These are phyloP conservation scores for Sedum album DNA, from an alignment of 164 flowering plant species.

Conservation along the genomic window DNA sequence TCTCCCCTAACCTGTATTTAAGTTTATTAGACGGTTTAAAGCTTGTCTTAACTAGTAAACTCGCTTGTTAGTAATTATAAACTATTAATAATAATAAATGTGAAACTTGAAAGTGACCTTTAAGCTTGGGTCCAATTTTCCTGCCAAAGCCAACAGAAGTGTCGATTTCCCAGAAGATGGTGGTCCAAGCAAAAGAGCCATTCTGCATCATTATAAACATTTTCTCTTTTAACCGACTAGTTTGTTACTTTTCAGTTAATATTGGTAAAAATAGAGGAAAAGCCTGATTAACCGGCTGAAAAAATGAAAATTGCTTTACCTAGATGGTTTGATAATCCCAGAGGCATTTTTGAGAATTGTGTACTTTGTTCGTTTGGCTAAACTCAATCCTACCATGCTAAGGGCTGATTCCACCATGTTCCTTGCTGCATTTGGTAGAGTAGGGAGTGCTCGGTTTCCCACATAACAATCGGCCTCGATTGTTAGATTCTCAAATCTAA, in stretches of 20 bases:
- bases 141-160: conserved; percentile 74
- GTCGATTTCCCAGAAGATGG: conserved; percentile 95
- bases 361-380: conserved; percentile 56
- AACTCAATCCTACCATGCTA: conserved; percentile 42
- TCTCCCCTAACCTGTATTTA: conserved; percentile 60
- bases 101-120: conserved; percentile 35
- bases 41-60: background rate
- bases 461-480: conserved; percentile 63
- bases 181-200: conserved; percentile 83
- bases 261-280: background rate
- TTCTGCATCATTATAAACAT: conserved; percentile 27
- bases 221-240: background rate
- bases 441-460: conserved; percentile 74
- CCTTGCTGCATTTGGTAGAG: conserved; percentile 49
- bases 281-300: background rate
- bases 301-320: conserved; percentile 41
- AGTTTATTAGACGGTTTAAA: background rate
- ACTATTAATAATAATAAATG: background rate
- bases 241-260: background rate
- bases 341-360: conserved; percentile 75
- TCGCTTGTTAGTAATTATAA: too few relatives aligned
- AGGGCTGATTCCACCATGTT: conserved; percentile 57
- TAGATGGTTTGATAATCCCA: conserved; percentile 80
- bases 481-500: conserved; percentile 60
- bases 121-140: conserved; percentile 59